phyloP scores from a whole-genome alignment of 2,329 filamentous ascomycete genomes.

The Aureobasidium melanogenum region DNA sequence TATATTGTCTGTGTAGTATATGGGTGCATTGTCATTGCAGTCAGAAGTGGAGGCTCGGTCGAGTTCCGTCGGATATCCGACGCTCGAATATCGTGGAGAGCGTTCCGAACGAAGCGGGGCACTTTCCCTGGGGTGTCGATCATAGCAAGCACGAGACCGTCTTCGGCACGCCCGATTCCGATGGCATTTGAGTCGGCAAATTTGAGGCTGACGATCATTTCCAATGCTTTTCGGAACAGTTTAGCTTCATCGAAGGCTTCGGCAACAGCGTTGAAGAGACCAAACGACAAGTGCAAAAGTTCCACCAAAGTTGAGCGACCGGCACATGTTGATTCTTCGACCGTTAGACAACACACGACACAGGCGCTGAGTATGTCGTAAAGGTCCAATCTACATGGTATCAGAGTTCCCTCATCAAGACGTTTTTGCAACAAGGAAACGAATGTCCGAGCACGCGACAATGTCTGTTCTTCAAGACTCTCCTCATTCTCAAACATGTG shows the following conservation, averaged over 20 bases:
- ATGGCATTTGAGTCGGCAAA: not conserved
- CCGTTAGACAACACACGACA: not conserved
- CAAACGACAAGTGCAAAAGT: not conserved
- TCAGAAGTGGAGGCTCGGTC: not conserved
- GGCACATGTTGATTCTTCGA: not conserved
- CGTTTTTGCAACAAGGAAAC: not conserved
- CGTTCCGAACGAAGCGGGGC: not conserved
- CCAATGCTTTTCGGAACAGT: not conserved
- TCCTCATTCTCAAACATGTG: conserved; percentile 5
- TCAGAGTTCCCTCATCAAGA: not conserved
- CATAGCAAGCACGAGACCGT: not conserved
- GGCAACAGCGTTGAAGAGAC: not conserved
- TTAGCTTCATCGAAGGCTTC: not conserved
- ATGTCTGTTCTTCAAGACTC: not conserved
- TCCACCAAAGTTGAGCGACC: not conserved
- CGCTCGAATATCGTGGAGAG: not conserved
- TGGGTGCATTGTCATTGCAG: not conserved
- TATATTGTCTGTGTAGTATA: not conserved
- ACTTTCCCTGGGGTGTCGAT: not conserved
- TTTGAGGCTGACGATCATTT: not conserved
- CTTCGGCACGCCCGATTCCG: not conserved
- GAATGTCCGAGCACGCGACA: not conserved
- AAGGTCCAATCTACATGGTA: not conserved
- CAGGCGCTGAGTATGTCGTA: not conserved
- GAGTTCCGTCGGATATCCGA: not conserved